phyloP scores from a whole-genome alignment of 495 filamentous ascomycete species.

The Aspergillus nanangensis region DNA sequence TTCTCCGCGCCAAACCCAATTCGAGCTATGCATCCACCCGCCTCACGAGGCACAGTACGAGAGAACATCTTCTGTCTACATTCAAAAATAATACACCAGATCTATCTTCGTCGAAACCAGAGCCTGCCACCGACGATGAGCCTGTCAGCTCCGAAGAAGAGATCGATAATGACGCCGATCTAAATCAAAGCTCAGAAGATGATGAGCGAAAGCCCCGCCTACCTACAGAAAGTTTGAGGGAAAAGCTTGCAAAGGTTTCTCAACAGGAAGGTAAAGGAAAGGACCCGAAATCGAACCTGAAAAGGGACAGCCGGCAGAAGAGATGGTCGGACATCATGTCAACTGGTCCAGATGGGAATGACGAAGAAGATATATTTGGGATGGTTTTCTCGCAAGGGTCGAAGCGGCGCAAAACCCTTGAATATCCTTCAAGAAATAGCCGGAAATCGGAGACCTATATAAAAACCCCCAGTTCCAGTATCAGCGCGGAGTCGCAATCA shows the following conservation, averaged over 20 bases:
- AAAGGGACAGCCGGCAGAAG: constrained; percentile 9
- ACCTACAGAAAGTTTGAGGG: constrained; percentile 14
- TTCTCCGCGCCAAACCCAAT: constrained; percentile 12
- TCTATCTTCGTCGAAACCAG: constrained; percentile 1
- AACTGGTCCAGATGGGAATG: constrained; percentile 4
- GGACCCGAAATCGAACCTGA: background rate
- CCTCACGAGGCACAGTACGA: constrained; percentile 8
- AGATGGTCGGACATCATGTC: constrained; percentile 4
- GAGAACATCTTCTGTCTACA: constrained; percentile 16
- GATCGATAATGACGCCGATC: background rate
- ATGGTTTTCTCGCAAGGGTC: constrained; percentile 14
- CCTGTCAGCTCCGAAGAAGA: constrained; percentile 30
- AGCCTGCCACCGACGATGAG: constrained; percentile 23
- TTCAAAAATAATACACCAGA: constrained; percentile 10
- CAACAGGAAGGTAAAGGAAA: background rate
- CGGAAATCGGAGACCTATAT: constrained; percentile 4
- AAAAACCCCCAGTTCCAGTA: constrained; percentile 10
- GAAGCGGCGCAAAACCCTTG: constrained; percentile 18
- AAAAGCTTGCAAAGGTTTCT: constrained; percentile 11
- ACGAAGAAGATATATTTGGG: constrained; percentile 14
- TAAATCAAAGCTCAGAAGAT: constrained; percentile 6
- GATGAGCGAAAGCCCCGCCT: constrained; percentile 9
- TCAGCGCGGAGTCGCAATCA: constrained; percentile 14
- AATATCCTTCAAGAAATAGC: constrained; percentile 14
- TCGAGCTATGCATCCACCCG: constrained; percentile 21